Conservation (phyloP, 2,329 filamentous ascomycete genomes). For the Trichophyton mentagrophytes region DNA sequence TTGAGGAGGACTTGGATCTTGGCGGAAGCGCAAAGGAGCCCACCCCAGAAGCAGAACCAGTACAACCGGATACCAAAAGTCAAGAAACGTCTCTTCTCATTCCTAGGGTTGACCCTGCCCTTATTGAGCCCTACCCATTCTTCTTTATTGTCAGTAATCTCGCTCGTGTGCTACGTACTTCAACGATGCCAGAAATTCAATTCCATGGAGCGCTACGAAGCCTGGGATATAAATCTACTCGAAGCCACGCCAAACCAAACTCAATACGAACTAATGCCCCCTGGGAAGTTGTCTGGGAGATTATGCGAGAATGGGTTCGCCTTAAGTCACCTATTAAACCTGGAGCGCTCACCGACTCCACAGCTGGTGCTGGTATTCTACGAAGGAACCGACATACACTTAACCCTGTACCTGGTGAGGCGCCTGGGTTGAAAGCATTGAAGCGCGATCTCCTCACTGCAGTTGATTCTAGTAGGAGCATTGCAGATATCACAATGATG, state of each 20-base stretch:
- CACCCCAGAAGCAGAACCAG: conserved; percentile 7
- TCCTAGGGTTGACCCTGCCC: conserved; percentile 45
- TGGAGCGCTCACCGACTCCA: conserved; percentile 55
- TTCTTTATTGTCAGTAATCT: conserved; percentile 68
- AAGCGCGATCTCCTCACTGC: conserved; percentile 28
- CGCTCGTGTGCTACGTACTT: conserved; percentile 63
- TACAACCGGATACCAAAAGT: not conserved
- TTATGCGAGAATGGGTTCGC: conserved; percentile 83
- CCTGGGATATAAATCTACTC: conserved; percentile 68
- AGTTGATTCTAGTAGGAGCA: conserved; percentile 23
- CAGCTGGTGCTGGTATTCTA: conserved; percentile 59
- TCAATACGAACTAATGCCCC: conserved; percentile 90
- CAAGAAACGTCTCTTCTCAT: conserved; percentile 22
- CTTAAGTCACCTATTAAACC: conserved; percentile 69
- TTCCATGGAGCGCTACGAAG: conserved; percentile 69
- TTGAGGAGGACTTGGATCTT: conserved; percentile 53
- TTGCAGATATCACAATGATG: conserved; percentile 29
- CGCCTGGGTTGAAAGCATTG: conserved; percentile 21
- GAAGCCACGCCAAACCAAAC: conserved; percentile 79
- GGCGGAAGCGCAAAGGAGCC: conserved; percentile 10
- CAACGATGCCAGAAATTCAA: conserved; percentile 64
- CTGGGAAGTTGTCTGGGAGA: conserved; percentile 79
- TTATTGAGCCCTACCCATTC: conserved; percentile 65
- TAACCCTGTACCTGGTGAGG: conserved; percentile 19
- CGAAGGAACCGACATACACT: conserved; percentile 28